phyloP scores from a whole-genome alignment of 768 basidiomycete species.

The Kwoniella heveanensis region DNA sequence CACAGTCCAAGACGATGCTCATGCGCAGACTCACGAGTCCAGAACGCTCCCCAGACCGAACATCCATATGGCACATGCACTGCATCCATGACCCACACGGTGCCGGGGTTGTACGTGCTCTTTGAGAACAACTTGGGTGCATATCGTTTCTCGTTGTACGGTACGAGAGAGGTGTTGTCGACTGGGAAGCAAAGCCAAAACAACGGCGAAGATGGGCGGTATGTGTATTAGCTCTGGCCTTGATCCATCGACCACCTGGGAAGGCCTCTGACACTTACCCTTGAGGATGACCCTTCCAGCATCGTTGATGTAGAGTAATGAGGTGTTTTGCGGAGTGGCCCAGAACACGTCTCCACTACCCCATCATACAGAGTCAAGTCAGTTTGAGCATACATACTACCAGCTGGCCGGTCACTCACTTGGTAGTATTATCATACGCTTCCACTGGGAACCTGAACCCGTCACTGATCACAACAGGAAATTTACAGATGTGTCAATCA shows the following conservation, averaged over 20 bases:
- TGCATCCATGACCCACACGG: conserved; percentile 53
- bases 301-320: conserved; percentile 34
- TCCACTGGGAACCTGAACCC: conserved; percentile 39
- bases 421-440: conserved; percentile 52
- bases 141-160: conserved; percentile 54
- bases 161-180: conserved; percentile 48
- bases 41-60: conserved; percentile 58
- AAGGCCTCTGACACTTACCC: conserved; percentile 35
- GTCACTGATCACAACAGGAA: conserved; percentile 29
- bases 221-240: too few species aligned
- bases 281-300: conserved; percentile 40
- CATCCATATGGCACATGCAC: conserved; percentile 63
- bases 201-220: too few species aligned
- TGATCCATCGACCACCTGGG: too few species aligned
- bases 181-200: conserved; percentile 31
- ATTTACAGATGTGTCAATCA: too few species aligned
- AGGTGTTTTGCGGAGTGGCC: conserved; percentile 44
- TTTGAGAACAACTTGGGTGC: conserved; percentile 52
- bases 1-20: too few species aligned
- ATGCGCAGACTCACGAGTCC: conserved; percentile 32
- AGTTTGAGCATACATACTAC: background rate
- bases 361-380: background rate
- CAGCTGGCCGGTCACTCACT: conserved; percentile 29
- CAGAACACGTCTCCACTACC: conserved; percentile 50
- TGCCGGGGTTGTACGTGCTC: conserved; percentile 48